phyloP scores from a whole-genome alignment of 495 filamentous ascomycete genomes.

The Aspergillus leporis region DNA sequence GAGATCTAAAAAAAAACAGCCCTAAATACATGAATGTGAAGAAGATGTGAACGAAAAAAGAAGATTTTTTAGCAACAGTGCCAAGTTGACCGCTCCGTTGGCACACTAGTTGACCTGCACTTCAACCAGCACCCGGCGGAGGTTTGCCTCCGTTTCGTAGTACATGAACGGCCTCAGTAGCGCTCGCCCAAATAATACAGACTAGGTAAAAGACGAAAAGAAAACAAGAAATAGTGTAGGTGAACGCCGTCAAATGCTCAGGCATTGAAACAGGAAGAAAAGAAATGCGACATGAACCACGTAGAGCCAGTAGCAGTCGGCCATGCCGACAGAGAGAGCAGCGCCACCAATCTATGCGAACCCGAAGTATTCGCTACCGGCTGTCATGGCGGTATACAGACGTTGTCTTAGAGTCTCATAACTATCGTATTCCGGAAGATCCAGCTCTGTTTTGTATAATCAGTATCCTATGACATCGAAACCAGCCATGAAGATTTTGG shows the following conservation, averaged over 20 bases:
- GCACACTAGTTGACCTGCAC: conserved; percentile 44
- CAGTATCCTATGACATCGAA: conserved; percentile 26
- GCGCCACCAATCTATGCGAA: conserved; percentile 66
- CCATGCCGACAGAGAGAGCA: conserved; percentile 10
- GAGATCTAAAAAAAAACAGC: neutral
- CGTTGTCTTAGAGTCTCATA: conserved; percentile 88
- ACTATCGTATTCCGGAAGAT: conserved; percentile 96
- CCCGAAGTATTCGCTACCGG: conserved; percentile 96
- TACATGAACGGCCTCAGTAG: conserved; percentile 7
- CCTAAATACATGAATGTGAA: conserved; percentile 31
- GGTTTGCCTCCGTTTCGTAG: conserved; percentile 13
- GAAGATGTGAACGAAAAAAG: conserved; percentile 11
- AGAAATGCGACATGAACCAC: conserved; percentile 4
- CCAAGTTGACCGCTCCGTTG: neutral
- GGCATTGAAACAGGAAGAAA: conserved; percentile 26
- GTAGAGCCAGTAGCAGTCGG: neutral
- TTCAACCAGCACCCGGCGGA: conserved; percentile 32
- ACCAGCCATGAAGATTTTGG: neutral
- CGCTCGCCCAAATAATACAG: conserved; percentile 24
- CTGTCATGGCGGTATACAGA: conserved; percentile 90
- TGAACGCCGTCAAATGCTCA: conserved; percentile 53
- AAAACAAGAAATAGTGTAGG: conserved; percentile 12
- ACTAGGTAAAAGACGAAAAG: conserved; percentile 5
- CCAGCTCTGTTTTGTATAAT: conserved; percentile 70
- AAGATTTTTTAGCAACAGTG: conserved; percentile 3